Percentiles rank a stretch among this genome's conserved stretches.
Evolutionary conservation across 2,329 filamentous ascomycete genomes (phyloP).

Genomic region (Parascedosporium putredinis): DNA sequence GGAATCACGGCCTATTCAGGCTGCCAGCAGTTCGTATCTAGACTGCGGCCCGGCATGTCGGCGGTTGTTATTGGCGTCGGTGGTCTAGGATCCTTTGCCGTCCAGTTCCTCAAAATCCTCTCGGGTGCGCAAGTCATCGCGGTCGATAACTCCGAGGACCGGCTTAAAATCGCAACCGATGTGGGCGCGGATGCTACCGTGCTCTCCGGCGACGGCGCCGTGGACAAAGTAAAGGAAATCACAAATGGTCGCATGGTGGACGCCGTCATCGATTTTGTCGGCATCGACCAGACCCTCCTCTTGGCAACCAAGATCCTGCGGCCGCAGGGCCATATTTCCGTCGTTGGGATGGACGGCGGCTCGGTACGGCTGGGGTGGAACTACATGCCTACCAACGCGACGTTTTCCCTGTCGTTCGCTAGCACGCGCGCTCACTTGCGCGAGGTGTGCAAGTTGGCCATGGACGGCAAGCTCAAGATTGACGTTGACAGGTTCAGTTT

Average conservation of each 20-base stretch:
- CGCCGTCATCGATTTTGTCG: neutral
- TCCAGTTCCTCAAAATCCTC: neutral
- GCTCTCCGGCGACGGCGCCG: neutral
- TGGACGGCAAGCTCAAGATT: neutral
- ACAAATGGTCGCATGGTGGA: neutral
- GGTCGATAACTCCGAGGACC: neutral
- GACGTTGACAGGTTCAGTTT: neutral
- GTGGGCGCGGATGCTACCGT: neutral
- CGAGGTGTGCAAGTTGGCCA: neutral
- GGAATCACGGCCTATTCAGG: neutral
- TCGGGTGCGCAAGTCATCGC: neutral
- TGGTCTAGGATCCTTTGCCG: neutral
- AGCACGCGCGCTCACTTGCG: neutral
- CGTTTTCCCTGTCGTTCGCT: neutral
- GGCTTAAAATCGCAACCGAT: neutral
- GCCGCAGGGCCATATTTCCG: neutral
- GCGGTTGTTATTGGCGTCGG: neutral
- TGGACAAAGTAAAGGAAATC: neutral
- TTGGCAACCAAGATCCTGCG: neutral
- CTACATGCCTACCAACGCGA: neutral
- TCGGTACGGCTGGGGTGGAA: neutral
- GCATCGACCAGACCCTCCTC: neutral
- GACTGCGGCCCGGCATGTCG: neutral
- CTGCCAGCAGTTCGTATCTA: neutral
- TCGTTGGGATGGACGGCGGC: neutral